Evolutionary conservation across 441 rosid species (phyloP), one percentile per base, ranked within the genome.

Genomic region (Syzygium malaccense): DNA sequence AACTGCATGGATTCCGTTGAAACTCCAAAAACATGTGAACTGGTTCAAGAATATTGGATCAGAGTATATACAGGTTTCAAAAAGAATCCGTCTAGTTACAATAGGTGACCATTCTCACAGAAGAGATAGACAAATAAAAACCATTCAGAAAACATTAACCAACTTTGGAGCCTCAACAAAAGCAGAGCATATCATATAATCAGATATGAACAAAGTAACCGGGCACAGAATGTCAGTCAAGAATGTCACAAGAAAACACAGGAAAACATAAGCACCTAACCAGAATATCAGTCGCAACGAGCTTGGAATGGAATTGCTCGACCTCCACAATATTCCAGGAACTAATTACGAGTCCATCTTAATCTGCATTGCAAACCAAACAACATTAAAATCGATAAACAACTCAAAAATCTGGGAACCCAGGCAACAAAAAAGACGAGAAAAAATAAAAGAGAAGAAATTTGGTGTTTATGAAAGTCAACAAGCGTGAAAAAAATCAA

Each of bases 1-100:
- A 97, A 91, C 90, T 97, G 98, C 99, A 97, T 95, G 17, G 98
- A 95, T 89, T 96, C 98, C 4, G 99, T 94, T 64, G 99, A 97
- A 91, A 96, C 99, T 90, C 98, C 98, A 90, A 96, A 97, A 79
- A 95, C 98, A 89, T 95, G 96, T 80, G 96, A 90, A 89, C 98
- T 97, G 83, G 93, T 89, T 71, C 75, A 90, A 88, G 71, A 91
- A 85, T 89, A 66, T 64, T 75, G 58, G 86, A 20, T 57, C 64
- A 37, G 71, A 45, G 48, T 57, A 87, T 37, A 85, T 15, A 75
- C 86, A 86, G 51, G 58, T 75, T 86, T 60, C 48, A 78, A 33
- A 32, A 86, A 58, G 12, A 28, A 30, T 66, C 75, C 15, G 55
- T 54, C 86, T 30, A 56, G 71, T 64, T 83, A 85, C 51, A 85